A percentile compares a stretch with the other conserved stretches of the same genome.
These are phyloP conservation scores for Vickermania ingenoplastis DNA, from an alignment of 208 protist species.

Conservation along the genomic window DNA sequence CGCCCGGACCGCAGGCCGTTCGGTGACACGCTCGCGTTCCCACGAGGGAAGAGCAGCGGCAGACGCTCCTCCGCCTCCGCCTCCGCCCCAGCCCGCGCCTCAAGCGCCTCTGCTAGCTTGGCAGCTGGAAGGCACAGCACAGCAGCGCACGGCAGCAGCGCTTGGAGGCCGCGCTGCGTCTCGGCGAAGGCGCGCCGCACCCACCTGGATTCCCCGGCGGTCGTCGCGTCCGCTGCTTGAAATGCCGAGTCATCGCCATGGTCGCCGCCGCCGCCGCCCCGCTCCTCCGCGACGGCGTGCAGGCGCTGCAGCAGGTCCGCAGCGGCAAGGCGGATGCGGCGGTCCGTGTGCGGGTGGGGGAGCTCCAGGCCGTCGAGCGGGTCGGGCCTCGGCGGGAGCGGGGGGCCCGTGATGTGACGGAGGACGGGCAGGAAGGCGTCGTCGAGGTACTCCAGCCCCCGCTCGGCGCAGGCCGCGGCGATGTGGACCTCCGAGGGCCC, in stretches of 20 bases:
- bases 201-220: background rate
- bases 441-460: conserved; percentile 47
- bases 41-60: conserved; percentile 11
- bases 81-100: background rate
- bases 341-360: no score
- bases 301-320: background rate
- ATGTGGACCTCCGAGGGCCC: conserved; percentile 2
- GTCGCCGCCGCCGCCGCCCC: background rate
- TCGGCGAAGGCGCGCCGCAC: background rate
- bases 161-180: background rate
- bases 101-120: background rate
- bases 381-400: no score
- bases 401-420: background rate
- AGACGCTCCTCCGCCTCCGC: background rate
- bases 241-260: background rate
- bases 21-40: conserved; percentile 23
- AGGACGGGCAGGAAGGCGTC: conserved; percentile 26
- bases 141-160: background rate
- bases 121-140: background rate
- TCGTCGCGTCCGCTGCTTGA: background rate
- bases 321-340: background rate
- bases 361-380: no score
- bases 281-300: background rate
- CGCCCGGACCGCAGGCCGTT: conserved; percentile 20
- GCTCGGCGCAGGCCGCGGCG: conserved; percentile 25